Percentiles rank a stretch among this genome's conserved stretches.
These are phyloP conservation scores for Barnettozyma vustinii DNA, from an alignment of 805 yeast species.

Conservation along the genomic window DNA sequence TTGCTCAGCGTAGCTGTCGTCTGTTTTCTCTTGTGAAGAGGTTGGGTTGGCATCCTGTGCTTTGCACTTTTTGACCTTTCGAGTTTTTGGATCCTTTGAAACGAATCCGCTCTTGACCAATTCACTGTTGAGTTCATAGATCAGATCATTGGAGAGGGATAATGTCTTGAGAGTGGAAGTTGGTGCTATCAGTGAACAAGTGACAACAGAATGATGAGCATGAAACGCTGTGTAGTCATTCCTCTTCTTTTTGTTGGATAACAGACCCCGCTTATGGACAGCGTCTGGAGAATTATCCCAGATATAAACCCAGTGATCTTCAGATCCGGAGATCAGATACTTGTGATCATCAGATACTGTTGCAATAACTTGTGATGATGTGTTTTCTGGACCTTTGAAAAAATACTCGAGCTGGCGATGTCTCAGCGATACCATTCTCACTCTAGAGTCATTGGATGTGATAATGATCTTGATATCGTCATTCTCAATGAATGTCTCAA, in stretches of 20 bases:
- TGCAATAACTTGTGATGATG: conserved; percentile 68
- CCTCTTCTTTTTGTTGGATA: conserved; percentile 37
- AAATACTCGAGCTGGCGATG: conserved; percentile 54
- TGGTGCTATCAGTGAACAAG: conserved; percentile 78
- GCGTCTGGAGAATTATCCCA: conserved; percentile 51
- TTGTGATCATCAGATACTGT: conserved; percentile 48
- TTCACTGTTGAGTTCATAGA: conserved; percentile 53
- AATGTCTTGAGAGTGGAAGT: conserved; percentile 55
- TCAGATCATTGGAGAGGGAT: conserved; percentile 71
- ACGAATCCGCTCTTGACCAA: conserved; percentile 14
- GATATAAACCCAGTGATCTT: conserved; percentile 79
- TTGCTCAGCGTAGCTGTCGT: neutral
- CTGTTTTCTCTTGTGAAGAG: conserved; percentile 8
- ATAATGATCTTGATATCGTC: conserved; percentile 44
- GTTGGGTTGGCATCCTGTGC: conserved; percentile 4
- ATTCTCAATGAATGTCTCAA: conserved; percentile 42
- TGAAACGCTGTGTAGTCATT: conserved; percentile 65
- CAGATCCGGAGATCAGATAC: conserved; percentile 73
- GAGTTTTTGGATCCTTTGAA: neutral
- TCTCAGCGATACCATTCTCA: conserved; percentile 57
- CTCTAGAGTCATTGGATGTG: conserved; percentile 77
- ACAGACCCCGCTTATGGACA: conserved; percentile 7
- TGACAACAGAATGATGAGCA: conserved; percentile 70
- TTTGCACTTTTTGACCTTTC: neutral
- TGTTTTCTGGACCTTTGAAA: conserved; percentile 69